Base-by-base conservation (phyloP, 208 protist species). In the Trypanosoma caninum region DNA sequence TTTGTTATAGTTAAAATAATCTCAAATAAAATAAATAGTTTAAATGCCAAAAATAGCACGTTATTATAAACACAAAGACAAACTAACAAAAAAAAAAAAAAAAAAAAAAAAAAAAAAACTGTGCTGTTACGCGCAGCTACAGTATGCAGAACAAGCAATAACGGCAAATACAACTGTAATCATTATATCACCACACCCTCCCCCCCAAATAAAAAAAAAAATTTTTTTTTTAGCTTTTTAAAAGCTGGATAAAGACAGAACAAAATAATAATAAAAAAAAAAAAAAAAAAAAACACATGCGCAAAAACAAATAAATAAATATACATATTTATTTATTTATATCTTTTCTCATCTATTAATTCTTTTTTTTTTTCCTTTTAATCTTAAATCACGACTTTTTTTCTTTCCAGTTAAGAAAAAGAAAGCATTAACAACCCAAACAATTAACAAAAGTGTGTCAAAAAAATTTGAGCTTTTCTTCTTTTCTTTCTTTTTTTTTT, bases 281-380 rank as follows among this genome's bases (percentile, higher is more conserved):
- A 46, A 23, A 60, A 54, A 25, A 3, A 54, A 44, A 62, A 8
- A 34, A 48, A 9, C 8, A 60, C 58, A 34, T 48, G 18, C 35
- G 18, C 18, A 51, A 34, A 53, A 41, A 59, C 7, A 73, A 44
- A 46, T 34, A 54, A 30, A 68, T 20, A 48, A 44, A 65, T 0
- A 70, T 23, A 48, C 28, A 8, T n/a, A n/a, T n/a, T n/a, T n/a
- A n/a, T n/a, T n/a, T n/a, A n/a, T n/a, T n/a, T n/a, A n/a, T n/a
- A n/a, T n/a, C n/a, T n/a, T n/a, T n/a, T n/a, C n/a, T n/a, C n/a
- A n/a, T n/a, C n/a, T n/a, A n/a, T n/a, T n/a, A n/a, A n/a, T n/a
- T n/a, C n/a, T n/a, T n/a, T n/a, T n/a, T n/a, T n/a, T n/a, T n/a
- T n/a, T n/a, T n/a, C n/a, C n/a, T n/a, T n/a, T n/a, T n/a, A n/a